Conservation (phyloP, 495 filamentous ascomycete genomes). For the Neurospora sp. region DNA sequence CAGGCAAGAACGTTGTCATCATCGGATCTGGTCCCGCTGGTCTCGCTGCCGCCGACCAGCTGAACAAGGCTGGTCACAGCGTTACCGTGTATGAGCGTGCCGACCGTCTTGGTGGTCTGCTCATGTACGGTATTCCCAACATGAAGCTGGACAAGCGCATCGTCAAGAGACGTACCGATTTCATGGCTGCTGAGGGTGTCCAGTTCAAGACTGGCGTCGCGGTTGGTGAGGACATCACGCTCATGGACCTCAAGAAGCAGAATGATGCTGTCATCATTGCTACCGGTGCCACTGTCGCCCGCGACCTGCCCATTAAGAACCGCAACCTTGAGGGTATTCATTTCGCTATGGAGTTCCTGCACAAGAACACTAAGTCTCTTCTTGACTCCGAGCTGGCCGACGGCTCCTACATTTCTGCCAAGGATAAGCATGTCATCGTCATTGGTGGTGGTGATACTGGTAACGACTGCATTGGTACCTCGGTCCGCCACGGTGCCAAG, state of each 20-base stretch:
- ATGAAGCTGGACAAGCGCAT: conserved; percentile 99
- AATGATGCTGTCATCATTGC: conserved; percentile 89
- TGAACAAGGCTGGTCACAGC: conserved; percentile 85
- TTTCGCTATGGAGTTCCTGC: conserved; percentile 97
- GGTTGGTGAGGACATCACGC: conserved; percentile 70
- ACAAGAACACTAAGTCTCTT: conserved; percentile 96
- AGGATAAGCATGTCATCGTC: conserved; percentile 93
- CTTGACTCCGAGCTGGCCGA: conserved; percentile 87
- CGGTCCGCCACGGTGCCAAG: conserved; percentile 94
- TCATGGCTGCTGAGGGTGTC: conserved; percentile 91
- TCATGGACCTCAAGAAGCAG: conserved; percentile 63
- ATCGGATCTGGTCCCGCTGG: conserved; percentile 94
- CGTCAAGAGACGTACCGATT: conserved; percentile 89
- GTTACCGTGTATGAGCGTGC: conserved; percentile 96
- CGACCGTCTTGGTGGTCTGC: conserved; percentile 84
- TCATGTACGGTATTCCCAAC: conserved; percentile 99
- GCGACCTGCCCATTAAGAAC: conserved; percentile 87
- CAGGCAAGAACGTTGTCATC: conserved; percentile 83
- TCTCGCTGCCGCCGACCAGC: conserved; percentile 86
- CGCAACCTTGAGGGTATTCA: conserved; percentile 91
- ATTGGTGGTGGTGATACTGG: conserved; percentile 98
- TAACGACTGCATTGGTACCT: conserved; percentile 98
- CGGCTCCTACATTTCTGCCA: conserved; percentile 87
- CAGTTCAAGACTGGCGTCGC: conserved; percentile 67
- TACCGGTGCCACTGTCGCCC: conserved; percentile 94